Conservation (phyloP, 225 moss, liverwort and hornwort genomes). For the Marchantia paleacea region DNA sequence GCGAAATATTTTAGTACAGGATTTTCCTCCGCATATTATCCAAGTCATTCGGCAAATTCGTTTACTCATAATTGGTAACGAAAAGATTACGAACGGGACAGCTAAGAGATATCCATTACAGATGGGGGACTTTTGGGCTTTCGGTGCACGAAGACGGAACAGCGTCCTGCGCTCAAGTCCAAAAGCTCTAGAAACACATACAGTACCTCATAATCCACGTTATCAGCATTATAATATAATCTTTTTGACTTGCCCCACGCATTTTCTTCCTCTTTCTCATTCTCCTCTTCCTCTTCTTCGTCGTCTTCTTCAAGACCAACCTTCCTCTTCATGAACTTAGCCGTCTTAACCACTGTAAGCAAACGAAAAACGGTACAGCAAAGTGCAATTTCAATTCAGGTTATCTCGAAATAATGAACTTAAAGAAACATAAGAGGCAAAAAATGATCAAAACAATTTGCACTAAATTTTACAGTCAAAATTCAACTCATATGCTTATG, state of each 20-base stretch:
- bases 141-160: too few species aligned
- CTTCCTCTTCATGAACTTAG: constrained; percentile 77
- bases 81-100: too few species aligned
- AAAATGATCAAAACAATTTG: too few species aligned
- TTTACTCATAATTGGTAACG: too few species aligned
- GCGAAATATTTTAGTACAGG: too few species aligned
- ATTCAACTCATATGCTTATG: not conserved
- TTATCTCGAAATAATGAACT: not conserved
- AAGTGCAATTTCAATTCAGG: not conserved
- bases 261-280: constrained; percentile 52
- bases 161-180: not conserved
- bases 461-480: too few species aligned
- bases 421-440: too few species aligned
- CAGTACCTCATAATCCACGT: constrained; percentile 78
- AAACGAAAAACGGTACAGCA: not conserved
- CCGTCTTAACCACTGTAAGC: constrained; percentile 48
- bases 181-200: not conserved
- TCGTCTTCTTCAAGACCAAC: constrained; percentile 53
- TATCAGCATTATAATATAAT: constrained; percentile 81
- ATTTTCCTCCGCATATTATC: too few species aligned
- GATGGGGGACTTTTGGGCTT: too few species aligned
- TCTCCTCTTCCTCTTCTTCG: constrained; percentile 57
- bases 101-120: not conserved
- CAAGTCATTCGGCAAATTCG: too few species aligned
- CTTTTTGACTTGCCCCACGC: constrained; percentile 94